phyloP scores from a whole-genome alignment of 2,329 filamentous ascomycete genomes.

The Fusarium lyarnte region DNA sequence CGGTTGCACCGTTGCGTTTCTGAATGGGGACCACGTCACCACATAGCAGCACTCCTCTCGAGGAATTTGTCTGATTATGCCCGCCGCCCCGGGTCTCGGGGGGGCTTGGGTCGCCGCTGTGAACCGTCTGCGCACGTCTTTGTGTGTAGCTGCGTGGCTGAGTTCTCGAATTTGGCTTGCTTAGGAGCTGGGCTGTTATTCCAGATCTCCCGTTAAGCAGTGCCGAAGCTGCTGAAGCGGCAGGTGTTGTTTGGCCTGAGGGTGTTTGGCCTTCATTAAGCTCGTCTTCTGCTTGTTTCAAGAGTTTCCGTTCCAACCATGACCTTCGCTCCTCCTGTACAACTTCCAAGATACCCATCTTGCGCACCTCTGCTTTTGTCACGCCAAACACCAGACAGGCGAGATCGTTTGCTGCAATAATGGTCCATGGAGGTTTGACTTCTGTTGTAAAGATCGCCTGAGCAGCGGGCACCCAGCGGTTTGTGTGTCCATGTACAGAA shows the following conservation, averaged over 20 bases:
- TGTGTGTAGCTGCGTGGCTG: constrained; percentile 62
- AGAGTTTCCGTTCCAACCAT: constrained; percentile 89
- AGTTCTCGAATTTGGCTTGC: constrained; percentile 75
- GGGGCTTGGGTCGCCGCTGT: constrained; percentile 64
- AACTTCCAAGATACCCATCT: constrained; percentile 93
- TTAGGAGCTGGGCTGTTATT: constrained; percentile 88
- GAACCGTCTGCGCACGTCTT: constrained; percentile 72
- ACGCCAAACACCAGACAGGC: constrained; percentile 99
- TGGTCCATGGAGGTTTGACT: constrained; percentile 89
- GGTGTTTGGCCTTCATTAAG: constrained; percentile 45
- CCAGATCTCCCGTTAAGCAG: constrained; percentile 76
- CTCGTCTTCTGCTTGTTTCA: constrained; percentile 57
- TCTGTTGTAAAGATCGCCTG: constrained; percentile 99
- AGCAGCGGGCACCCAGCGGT: constrained; percentile 87
- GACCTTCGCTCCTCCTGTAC: constrained; percentile 87
- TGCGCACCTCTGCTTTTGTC: constrained; percentile 92
- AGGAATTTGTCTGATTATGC: constrained; percentile 78
- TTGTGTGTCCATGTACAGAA: constrained; percentile 85
- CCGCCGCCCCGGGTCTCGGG: constrained; percentile 63
- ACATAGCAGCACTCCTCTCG: constrained; percentile 88
- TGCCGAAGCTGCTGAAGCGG: constrained; percentile 55
- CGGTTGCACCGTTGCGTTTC: constrained; percentile 91
- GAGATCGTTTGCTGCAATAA: constrained; percentile 93
- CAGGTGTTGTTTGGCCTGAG: constrained; percentile 49
- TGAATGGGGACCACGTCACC: constrained; percentile 98